Evolutionary conservation across 805 yeast species (phyloP), one percentile per base, ranked within the genome.

Genomic region (Ogataea polymorpha): DNA sequence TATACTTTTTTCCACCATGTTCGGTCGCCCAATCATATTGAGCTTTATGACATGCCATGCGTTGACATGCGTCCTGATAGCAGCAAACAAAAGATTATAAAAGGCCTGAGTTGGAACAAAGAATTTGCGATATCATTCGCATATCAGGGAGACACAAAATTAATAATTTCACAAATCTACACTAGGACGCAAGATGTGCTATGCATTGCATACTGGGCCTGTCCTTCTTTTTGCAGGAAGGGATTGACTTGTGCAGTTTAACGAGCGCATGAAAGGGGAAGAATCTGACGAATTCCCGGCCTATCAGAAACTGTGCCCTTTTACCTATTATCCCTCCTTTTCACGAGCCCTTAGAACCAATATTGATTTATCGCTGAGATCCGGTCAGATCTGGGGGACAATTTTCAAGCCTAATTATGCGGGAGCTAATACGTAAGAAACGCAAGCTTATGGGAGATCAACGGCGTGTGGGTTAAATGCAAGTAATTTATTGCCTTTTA

Each of bases 1-100:
- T 40, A 40, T 40, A 34, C 21, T 34, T 40, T 39, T 40, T 40
- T 34, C 39, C 26, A 25, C 13, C n/a, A 14, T 18, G 35, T 35
- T 34, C 35, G 34, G 35, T 30, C 35, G 18, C 10, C 43, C 43
- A 40, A 40, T 40, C 17, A 24, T 15, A 40, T 20, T 3, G 23
- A 26, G 26, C 3, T 6, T 5, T 21, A 2, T 30, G 21, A 5
- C 35, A 15, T 24, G 39, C 35, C 16, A 29, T 40, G 42, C 42
- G 42, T 34, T 16, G 35, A 14, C 17, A 30, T 40, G 43, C 39
- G 43, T 17, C 30, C 14, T 16, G 35, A 34, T 34, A 35, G 35
- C 35, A 37, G 24, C 32, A 29, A 25, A 39, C 42, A 38, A 32
- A 33, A 39, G 37, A 33, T 16, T 33, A 26, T 32, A 21, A 23